Percentiles rank a stretch among this genome's conserved stretches.
Conservation (phyloP, 768 basidiomycete species). For the Phylloporus rhodoxanthus region DNA sequence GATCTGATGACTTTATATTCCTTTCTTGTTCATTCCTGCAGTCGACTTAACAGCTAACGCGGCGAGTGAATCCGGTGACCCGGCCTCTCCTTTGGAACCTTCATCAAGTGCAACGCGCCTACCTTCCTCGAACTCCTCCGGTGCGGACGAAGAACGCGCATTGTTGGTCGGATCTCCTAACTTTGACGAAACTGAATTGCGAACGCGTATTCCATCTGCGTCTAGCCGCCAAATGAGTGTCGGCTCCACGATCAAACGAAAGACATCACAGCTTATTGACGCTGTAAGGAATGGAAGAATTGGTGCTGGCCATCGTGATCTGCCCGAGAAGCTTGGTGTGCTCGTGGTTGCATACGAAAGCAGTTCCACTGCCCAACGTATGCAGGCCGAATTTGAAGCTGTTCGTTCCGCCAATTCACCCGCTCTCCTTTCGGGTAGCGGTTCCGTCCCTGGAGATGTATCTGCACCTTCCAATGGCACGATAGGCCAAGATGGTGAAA, state of each 20-base stretch:
- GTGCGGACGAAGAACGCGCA: constrained; percentile 66
- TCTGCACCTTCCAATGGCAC: constrained; percentile 24
- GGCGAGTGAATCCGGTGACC: constrained; percentile 31
- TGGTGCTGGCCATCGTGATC: constrained; percentile 27
- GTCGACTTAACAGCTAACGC: constrained; percentile 72
- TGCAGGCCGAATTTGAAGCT: constrained; percentile 57
- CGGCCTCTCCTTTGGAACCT: constrained; percentile 31
- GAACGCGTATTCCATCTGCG: constrained; percentile 31
- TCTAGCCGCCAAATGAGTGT: constrained; percentile 38
- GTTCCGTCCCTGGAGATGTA: neutral
- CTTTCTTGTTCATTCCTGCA: constrained; percentile 23
- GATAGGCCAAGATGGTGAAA: constrained; percentile 18
- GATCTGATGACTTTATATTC: neutral
- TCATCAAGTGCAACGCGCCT: constrained; percentile 21
- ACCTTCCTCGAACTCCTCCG: constrained; percentile 39
- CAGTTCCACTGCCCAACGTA: constrained; percentile 59
- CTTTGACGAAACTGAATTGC: constrained; percentile 48
- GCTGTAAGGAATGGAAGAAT: constrained; percentile 39
- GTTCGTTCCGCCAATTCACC: constrained; percentile 23
- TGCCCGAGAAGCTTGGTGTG: constrained; percentile 56
- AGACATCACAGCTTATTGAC: constrained; percentile 69
- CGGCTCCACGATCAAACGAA: constrained; percentile 54
- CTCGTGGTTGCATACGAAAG: constrained; percentile 69
- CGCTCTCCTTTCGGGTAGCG: neutral
- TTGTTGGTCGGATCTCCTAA: constrained; percentile 35